Base-by-base conservation (phyloP, 768 basidiomycete species). In the Hygrophorus pudorinus region DNA sequence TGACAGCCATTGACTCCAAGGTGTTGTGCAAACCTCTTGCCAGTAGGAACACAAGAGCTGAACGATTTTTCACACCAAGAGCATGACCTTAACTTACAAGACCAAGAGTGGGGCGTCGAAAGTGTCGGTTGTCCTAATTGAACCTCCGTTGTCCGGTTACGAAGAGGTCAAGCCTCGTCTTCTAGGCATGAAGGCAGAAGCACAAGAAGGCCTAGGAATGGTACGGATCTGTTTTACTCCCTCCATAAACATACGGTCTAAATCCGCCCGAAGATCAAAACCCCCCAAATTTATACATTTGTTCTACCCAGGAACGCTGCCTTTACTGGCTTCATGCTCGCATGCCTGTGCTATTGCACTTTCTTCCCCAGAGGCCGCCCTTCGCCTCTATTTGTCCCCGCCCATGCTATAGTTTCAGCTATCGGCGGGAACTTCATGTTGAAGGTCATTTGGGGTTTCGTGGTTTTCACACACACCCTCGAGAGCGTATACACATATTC, bases 161-260 rank as follows among this genome's bases (percentile, higher is more conserved):
- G 81, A 85, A 1, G 86, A 87, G 29, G 85, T 90, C 18, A 88
- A 87, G 55, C 84, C 85, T 2, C 76, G 87, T 7, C 58, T 90
- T 17, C 62, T 89, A 16, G 69, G 76, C 44, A 90, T 89, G 87
- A 89, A 86, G 55, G 78, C 78, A 0, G 68, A 84, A 18, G 83
- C 87, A 0, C 83, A 89, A 55, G 85, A 85, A 56, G 72, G 76
- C 1, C 71, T 90, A 13, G 86, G 87, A 20, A 86, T 85, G 82
- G 85, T 82, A 45, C 18, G 76, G 60, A 34, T 46, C 2, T 4
- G 11, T 18, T 17, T 18, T 18, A 5, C 12, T 10, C 8, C 21
- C 28, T 8, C 11, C 27, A 3, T n/a, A 16, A 7, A 12, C 18
- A 13, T 14, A 27, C 12, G 18, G 3, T 17, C 27, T 31, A 29